phyloP scores from a whole-genome alignment of 495 filamentous ascomycete species.

The Hypoxylon cercidicola region DNA sequence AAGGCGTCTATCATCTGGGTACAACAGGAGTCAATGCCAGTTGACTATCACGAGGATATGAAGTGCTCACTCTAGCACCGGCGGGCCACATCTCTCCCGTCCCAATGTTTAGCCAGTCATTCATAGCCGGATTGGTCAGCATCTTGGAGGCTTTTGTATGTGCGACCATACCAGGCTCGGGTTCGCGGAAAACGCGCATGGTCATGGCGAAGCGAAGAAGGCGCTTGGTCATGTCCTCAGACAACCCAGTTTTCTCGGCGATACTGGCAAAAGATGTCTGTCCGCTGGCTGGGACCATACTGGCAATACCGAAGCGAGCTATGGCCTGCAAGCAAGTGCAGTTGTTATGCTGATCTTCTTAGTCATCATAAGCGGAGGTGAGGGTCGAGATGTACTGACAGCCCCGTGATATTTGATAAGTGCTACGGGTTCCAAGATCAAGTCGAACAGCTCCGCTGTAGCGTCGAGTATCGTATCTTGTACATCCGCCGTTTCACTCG shows the following conservation, averaged over 20 bases:
- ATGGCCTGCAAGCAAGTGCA: slow-evolving; percentile 48
- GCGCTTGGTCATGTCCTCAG: slow-evolving; percentile 44
- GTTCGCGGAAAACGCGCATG: slow-evolving; percentile 58
- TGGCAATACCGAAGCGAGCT: slow-evolving; percentile 47
- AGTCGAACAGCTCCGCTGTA: neutral
- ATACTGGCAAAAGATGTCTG: slow-evolving; percentile 46
- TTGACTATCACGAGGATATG: neutral
- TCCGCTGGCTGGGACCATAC: slow-evolving; percentile 45
- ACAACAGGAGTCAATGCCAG: slow-evolving; percentile 12
- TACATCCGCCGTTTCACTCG: neutral
- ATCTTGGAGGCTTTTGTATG: slow-evolving; percentile 48
- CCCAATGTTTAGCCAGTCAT: slow-evolving; percentile 48
- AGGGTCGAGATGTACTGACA: neutral
- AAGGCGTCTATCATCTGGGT: slow-evolving; percentile 39
- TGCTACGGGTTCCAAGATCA: slow-evolving; percentile 2
- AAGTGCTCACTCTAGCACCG: slow-evolving; percentile 3
- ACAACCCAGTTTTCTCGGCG: slow-evolving; percentile 31
- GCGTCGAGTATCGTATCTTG: neutral
- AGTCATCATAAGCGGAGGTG: neutral
- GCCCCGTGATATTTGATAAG: neutral
- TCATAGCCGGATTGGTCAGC: slow-evolving; percentile 39
- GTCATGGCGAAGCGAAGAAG: slow-evolving; percentile 59
- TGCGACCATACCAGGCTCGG: slow-evolving; percentile 29
- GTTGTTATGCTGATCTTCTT: slow-evolving; percentile 30
- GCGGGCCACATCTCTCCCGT: slow-evolving; percentile 36